Evolutionary conservation across 2,329 filamentous ascomycete genomes (phyloP).

Genomic region (Paracorniculantispora psalliotae): DNA sequence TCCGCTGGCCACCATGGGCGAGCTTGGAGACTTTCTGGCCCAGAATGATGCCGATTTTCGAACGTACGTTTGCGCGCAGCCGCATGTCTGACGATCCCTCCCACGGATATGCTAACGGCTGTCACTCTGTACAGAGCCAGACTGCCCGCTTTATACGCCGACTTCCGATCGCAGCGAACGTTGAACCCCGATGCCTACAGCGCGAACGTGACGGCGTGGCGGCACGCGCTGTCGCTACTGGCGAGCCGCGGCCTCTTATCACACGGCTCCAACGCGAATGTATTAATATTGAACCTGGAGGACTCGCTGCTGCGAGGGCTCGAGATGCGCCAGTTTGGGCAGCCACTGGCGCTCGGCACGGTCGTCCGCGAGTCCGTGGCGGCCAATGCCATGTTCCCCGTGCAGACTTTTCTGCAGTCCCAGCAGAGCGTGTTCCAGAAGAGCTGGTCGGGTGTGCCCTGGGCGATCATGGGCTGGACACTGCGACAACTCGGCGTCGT

Average conservation of each 20-base stretch:
- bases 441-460: slow-evolving; percentile 64
- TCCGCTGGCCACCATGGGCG: slow-evolving; percentile 46
- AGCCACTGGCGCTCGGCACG: slow-evolving; percentile 72
- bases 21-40: slow-evolving; percentile 63
- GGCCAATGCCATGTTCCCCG: slow-evolving; percentile 62
- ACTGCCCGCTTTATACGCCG: slow-evolving; percentile 81
- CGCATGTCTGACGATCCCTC: too few species aligned
- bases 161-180: slow-evolving; percentile 68
- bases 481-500: slow-evolving; percentile 63
- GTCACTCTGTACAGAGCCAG: slow-evolving; percentile 52
- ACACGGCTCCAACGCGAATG: slow-evolving; percentile 36
- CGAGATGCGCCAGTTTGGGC: slow-evolving; percentile 72
- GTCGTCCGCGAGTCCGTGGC: slow-evolving; percentile 72
- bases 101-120: not conserved
- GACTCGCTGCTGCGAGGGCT: slow-evolving; percentile 65
- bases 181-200: slow-evolving; percentile 81
- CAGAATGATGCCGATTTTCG: slow-evolving; percentile 57
- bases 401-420: slow-evolving; percentile 61
- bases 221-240: slow-evolving; percentile 65
- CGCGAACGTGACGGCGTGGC: slow-evolving; percentile 78
- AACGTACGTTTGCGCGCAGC: slow-evolving; percentile 35
- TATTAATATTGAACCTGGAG: slow-evolving; percentile 50
- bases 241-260: slow-evolving; percentile 55
- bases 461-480: slow-evolving; percentile 70
- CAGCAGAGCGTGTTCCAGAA: slow-evolving; percentile 67